Percentiles rank a stretch among this genome's conserved stretches.
Evolutionary conservation across 129 eudicot species (phyloP).

Genomic region (Artemisia annua): DNA sequence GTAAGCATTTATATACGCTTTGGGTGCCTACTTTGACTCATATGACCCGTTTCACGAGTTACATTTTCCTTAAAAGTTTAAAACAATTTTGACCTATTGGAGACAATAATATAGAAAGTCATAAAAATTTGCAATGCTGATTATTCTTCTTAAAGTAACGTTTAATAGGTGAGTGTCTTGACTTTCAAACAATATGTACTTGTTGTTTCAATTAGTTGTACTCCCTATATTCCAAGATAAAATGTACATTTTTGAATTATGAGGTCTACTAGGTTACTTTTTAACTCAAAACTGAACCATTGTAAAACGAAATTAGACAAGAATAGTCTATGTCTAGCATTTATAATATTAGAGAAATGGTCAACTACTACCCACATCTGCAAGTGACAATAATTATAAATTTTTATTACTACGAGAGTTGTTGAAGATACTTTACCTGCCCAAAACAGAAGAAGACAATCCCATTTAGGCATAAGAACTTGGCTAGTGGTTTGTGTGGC

Average conservation of each 20-base stretch:
- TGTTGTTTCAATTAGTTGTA: neutral
- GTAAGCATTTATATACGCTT: neutral
- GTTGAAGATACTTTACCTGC: slow-evolving; percentile 66
- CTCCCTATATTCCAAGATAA: neutral
- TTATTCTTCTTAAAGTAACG: no score
- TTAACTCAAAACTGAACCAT: slow-evolving; percentile 3
- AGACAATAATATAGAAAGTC: neutral
- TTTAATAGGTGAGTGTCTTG: no score
- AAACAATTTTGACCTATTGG: neutral
- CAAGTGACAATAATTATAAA: neutral
- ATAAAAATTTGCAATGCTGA: neutral
- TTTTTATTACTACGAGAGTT: neutral
- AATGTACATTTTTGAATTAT: neutral
- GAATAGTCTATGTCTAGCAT: neutral
- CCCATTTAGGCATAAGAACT: slow-evolving; percentile 76
- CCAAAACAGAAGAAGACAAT: slow-evolving; percentile 82
- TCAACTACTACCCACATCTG: neutral
- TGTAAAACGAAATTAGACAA: neutral
- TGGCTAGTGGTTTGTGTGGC: slow-evolving; percentile 91
- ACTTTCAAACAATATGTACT: neutral
- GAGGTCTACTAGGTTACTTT: slow-evolving; percentile 9
- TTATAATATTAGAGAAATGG: neutral
- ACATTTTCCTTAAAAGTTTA: neutral
- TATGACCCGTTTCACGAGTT: neutral
- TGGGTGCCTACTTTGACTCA: neutral